phyloP scores from a whole-genome alignment of 1,284 basidiomycete genomes.

The Ustilago hordei region DNA sequence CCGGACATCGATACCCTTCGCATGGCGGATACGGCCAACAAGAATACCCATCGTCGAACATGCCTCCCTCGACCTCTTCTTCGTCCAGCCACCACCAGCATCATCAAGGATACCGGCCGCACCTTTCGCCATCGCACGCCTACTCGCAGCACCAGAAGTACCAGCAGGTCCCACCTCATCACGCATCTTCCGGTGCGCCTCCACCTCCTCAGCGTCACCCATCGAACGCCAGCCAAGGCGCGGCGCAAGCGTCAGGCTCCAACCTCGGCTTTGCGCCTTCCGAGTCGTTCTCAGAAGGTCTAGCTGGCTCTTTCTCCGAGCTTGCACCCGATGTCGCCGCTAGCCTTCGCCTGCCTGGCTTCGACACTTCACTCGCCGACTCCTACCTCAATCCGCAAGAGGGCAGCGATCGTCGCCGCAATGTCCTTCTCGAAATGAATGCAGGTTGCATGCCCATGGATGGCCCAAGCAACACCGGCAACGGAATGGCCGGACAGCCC shows the following conservation, averaged over 20 bases:
- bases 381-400: conserved; percentile 55
- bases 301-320: conserved; percentile 48
- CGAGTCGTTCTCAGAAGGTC: conserved; percentile 32
- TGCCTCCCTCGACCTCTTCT: conserved; percentile 10
- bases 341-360: conserved; percentile 51
- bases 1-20: conserved; percentile 31
- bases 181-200: conserved; percentile 9
- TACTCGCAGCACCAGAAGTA: conserved; percentile 33
- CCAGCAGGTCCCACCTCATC: conserved; percentile 22
- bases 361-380: conserved; percentile 59
- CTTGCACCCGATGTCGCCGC: conserved; percentile 47
- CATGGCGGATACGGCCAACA: conserved; percentile 32
- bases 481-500: conserved; percentile 11
- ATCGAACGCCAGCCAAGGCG: conserved; percentile 17
- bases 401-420: conserved; percentile 40
- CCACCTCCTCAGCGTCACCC: conserved; percentile 23
- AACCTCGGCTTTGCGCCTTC: conserved; percentile 30
- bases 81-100: conserved; percentile 29
- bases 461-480: conserved; percentile 5
- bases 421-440: conserved; percentile 45
- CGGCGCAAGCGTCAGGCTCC: conserved; percentile 7
- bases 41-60: conserved; percentile 31
- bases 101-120: conserved; percentile 25
- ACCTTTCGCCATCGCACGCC: conserved; percentile 30
- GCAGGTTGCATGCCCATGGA: conserved; percentile 11